phyloP scores from a whole-genome alignment of 305 asterid species.

The Fraxinus ornus region DNA sequence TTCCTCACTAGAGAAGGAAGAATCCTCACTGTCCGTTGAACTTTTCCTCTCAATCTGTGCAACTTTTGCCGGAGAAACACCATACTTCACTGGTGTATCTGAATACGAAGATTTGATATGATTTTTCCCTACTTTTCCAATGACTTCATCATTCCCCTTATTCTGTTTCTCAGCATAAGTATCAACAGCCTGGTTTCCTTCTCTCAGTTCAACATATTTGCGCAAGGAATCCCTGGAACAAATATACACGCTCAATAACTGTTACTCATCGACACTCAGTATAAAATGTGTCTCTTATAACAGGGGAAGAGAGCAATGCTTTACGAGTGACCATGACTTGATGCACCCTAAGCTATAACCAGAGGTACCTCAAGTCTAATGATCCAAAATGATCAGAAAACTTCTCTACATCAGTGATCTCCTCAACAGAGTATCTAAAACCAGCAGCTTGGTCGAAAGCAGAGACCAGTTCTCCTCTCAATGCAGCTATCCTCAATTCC shows the following conservation, averaged over 20 bases:
- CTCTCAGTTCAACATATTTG: conserved; percentile 49
- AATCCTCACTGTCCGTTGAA: conserved; percentile 66
- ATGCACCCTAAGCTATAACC: conserved; percentile 11
- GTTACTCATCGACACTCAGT: not conserved
- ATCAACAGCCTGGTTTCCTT: conserved; percentile 29
- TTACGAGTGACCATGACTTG: conserved; percentile 16
- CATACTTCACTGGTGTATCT: conserved; percentile 55
- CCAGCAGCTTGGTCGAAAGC: conserved; percentile 69
- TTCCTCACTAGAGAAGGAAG: conserved; percentile 67
- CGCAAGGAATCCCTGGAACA: conserved; percentile 67
- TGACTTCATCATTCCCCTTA: conserved; percentile 23
- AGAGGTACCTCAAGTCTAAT: conserved; percentile 60
- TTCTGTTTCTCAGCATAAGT: conserved; percentile 28
- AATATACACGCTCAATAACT: not conserved
- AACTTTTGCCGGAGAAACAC: conserved; percentile 87
- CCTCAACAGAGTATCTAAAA: conserved; percentile 51
- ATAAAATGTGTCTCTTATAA: not conserved
- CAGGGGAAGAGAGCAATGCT: not conserved
- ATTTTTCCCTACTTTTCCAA: conserved; percentile 35
- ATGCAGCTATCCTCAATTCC: conserved; percentile 69
- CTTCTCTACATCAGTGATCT: conserved; percentile 54
- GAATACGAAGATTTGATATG: conserved; percentile 33
- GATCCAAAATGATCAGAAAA: conserved; percentile 77
- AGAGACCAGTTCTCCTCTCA: conserved; percentile 59
- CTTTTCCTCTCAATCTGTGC: conserved; percentile 80